phyloP scores from a whole-genome alignment of 768 basidiomycete genomes.

The Leccinellum albellum region DNA sequence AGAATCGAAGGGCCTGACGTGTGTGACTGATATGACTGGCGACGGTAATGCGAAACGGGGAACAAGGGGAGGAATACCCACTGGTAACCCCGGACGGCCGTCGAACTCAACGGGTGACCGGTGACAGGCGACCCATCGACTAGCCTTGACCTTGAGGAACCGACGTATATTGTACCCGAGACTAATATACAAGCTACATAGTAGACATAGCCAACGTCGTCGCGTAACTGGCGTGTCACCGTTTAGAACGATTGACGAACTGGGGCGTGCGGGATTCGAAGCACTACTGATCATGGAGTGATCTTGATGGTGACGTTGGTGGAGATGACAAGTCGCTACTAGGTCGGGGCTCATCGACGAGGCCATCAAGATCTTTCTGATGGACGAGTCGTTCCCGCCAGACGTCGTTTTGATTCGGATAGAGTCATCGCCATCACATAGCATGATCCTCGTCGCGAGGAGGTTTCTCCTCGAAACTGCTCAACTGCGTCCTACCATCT shows the following conservation, averaged over 20 bases:
- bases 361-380: background rate
- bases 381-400: background rate
- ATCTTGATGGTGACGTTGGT: background rate
- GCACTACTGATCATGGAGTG: background rate
- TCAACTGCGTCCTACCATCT: background rate
- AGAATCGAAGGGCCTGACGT: too few relatives aligned
- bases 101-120: background rate
- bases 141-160: background rate
- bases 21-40: background rate
- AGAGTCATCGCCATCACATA: background rate
- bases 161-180: background rate
- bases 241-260: background rate
- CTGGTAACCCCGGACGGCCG: background rate
- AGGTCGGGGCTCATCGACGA: background rate
- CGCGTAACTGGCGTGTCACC: background rate
- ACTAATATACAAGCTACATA: background rate
- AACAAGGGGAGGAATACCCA: background rate
- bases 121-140: background rate
- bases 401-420: background rate
- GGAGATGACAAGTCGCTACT: background rate
- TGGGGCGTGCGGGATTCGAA: background rate
- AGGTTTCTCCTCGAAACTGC: background rate
- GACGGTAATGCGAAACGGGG: too few relatives aligned
- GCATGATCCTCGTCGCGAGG: background rate
- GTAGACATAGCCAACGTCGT: background rate